Percentiles rank a stretch among this genome's conserved stretches.
phyloP scores from a whole-genome alignment of 176 grass and related monocot genomes.

The Cenchrus fungigraminus region DNA sequence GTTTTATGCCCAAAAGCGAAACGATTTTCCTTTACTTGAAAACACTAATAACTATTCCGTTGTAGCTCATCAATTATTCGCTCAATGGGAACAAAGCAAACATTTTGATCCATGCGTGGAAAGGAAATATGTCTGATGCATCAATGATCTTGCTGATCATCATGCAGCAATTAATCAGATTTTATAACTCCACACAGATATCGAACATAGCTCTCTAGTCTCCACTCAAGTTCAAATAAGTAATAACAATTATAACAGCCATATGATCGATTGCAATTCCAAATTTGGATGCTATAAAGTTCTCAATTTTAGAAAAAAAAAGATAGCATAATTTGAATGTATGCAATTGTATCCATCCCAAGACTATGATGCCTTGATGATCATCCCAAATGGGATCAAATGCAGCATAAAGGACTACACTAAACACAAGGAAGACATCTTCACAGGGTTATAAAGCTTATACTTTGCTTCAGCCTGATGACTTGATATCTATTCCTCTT shows the following conservation, averaged over 20 bases:
- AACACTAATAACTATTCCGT: background rate
- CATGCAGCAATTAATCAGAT: conserved; percentile 22
- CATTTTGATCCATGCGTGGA: background rate
- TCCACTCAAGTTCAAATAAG: background rate
- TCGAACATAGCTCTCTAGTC: background rate
- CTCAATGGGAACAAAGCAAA: background rate
- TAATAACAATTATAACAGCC: background rate
- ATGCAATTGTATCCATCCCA: background rate
- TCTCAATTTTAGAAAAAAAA: background rate
- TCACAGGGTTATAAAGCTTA: conserved; percentile 24
- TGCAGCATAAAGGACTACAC: conserved; percentile 26
- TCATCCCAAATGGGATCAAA: background rate
- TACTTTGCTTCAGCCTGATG: conserved; percentile 47
- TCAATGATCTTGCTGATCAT: background rate
- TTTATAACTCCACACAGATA: background rate
- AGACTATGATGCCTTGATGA: background rate
- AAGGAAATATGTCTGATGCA: background rate
- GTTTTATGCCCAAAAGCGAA: background rate
- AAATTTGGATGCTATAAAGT: background rate
- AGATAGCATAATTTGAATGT: background rate
- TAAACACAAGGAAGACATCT: conserved; percentile 39
- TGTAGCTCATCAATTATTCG: background rate
- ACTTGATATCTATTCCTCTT: conserved; percentile 18
- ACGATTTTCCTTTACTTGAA: background rate
- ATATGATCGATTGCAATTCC: background rate